A percentile compares a stretch with the other conserved stretches of the same genome.
These are phyloP conservation scores for Rubroboletus pulcherrimus DNA, from an alignment of 768 basidiomycete genomes.

Conservation along the genomic window DNA sequence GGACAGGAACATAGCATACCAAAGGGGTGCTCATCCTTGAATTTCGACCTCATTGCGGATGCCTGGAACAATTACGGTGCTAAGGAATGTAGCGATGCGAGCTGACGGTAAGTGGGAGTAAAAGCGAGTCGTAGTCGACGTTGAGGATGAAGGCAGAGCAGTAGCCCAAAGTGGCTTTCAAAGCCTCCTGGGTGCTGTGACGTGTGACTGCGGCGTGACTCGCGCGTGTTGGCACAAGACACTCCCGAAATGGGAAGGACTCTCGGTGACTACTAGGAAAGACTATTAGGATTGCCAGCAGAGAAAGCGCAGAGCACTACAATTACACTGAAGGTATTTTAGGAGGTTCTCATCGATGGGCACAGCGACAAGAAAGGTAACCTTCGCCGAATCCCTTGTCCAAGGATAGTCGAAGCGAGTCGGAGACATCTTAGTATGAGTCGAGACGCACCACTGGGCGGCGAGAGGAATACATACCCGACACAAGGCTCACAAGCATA, in stretches of 20 bases:
- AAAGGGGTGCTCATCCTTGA: slow-evolving; percentile 99
- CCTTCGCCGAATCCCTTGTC: not conserved
- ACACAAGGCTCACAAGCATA: not conserved
- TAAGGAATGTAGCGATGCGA: slow-evolving; percentile 2
- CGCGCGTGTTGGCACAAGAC: slow-evolving; percentile 15
- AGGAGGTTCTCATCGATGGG: not conserved
- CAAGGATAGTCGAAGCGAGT: not conserved
- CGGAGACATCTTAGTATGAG: not conserved
- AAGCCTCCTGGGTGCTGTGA: slow-evolving; percentile 33
- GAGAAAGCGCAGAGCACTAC: slow-evolving; percentile 1
- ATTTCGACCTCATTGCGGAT: slow-evolving; percentile 80
- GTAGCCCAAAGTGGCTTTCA: slow-evolving; percentile 25
- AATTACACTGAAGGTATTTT: not conserved
- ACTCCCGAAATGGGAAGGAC: slow-evolving; percentile 11
- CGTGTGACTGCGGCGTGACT: slow-evolving; percentile 32
- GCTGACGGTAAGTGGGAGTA: slow-evolving; percentile 6
- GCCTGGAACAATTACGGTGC: not conserved
- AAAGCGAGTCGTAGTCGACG: slow-evolving; percentile 25
- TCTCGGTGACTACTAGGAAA: not conserved
- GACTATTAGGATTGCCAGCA: not conserved
- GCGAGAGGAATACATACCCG: not conserved
- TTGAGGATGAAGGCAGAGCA: slow-evolving; percentile 20
- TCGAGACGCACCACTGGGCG: no score
- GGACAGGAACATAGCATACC: slow-evolving; percentile 47
- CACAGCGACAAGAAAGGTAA: not conserved